phyloP scores from a whole-genome alignment of 2,329 filamentous ascomycete species.

The Botrytis byssoidea region DNA sequence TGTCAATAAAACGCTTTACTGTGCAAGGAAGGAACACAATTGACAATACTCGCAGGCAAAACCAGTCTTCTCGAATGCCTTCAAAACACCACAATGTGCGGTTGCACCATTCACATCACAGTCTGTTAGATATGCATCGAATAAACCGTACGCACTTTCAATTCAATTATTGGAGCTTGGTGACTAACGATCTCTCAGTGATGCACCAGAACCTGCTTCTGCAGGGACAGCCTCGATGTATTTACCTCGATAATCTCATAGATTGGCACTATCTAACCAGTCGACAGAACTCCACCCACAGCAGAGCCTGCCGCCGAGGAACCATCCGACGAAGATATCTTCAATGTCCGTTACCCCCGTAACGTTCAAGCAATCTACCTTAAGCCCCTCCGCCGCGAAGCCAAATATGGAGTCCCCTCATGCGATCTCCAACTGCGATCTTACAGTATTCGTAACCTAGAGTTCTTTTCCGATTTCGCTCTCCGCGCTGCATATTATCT shows the following conservation, averaged over 20 bases:
- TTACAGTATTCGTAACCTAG: conserved; percentile 83
- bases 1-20: neutral
- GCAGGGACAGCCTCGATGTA: conserved; percentile 8
- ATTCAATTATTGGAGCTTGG: too few species aligned
- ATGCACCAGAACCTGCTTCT: conserved; percentile 2
- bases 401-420: conserved; percentile 74
- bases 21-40: neutral
- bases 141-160: neutral
- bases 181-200: neutral
- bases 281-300: conserved; percentile 15
- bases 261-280: conserved; percentile 7
- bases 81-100: conserved; percentile 14
- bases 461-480: conserved; percentile 94
- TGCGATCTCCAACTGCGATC: conserved; percentile 93
- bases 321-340: neutral
- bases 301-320: neutral
- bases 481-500: conserved; percentile 94
- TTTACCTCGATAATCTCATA: neutral
- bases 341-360: conserved; percentile 62
- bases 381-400: conserved; percentile 72
- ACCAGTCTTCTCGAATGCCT: conserved; percentile 18
- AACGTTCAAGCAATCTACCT: conserved; percentile 84
- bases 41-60: conserved; percentile 26
- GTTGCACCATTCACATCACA: conserved; percentile 5
- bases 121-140: conserved; percentile 7